Evolutionary conservation across 2,329 filamentous ascomycete genomes (phyloP), one percentile per base, ranked within the genome.

Genomic region (Verticillium nubilum): DNA sequence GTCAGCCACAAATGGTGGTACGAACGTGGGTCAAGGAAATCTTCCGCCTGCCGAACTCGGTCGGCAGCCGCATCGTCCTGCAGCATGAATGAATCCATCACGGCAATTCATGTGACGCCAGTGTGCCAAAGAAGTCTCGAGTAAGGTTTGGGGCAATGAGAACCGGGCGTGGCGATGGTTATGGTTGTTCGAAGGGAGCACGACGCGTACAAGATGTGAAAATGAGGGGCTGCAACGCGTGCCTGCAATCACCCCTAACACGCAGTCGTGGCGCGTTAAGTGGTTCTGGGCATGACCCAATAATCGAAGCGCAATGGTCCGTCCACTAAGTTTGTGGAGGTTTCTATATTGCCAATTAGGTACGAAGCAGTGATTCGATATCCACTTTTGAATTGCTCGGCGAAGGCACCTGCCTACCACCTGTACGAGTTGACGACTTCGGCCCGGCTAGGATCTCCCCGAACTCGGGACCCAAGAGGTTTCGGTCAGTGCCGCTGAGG

Each of bases 21-120:
- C 88, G 69, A 84, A 97, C 92, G 88, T 62, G 94, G 94, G 79
- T 97, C 94, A 52, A 98, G 86, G 70, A 98, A 97, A 73, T 97
- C 93, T 68, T 89, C 85, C n/a, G 92, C 92, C 64, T 89, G 86
- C 68, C 92, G 89, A 73, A 97, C 86, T 69, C 92, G 91, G 78
- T 96, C 88, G 67, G 86, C 85, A 68, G 89, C 87, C 65, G 89
- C 91, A 75, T 95, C 91, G 81, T 97, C 93, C 74, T 89, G 86
- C 68, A 96, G 85, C 78, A 89, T 86, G 66, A 86, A 79, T 62
- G 80, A 83, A 67, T 92, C 89, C 90, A 95, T 92, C 9, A 10
- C 7, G 17, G 19, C 42, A 12, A 12, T 7, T 50, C 12, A 4
- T 50, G n/a, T 50, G 10, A 1, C 5, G 15, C 33, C 6, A 13